A percentile compares a stretch with the other conserved stretches of the same genome.
phyloP scores from a whole-genome alignment of 345 rosid species.

The Geranium rotundifolium region DNA sequence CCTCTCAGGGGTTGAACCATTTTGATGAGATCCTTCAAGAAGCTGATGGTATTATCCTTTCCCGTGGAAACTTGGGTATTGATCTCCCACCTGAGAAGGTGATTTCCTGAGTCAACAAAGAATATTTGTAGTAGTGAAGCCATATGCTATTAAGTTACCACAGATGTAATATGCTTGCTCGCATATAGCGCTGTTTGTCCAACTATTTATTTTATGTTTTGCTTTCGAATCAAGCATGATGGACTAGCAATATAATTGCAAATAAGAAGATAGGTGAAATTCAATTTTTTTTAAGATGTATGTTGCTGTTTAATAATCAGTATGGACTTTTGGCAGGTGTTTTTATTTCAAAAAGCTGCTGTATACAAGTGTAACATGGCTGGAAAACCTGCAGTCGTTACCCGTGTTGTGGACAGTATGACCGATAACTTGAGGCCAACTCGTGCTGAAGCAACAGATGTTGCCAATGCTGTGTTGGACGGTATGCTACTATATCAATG shows the following conservation, averaged over 20 bases:
- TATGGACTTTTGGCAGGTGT: slow-evolving; percentile 47
- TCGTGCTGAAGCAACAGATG: slow-evolving; percentile 99
- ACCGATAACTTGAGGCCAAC: slow-evolving; percentile 89
- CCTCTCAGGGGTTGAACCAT: slow-evolving; percentile 68
- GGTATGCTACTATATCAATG: slow-evolving; percentile 30
- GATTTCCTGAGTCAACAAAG: slow-evolving; percentile 9
- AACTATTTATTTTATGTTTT: neutral
- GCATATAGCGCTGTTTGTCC: neutral
- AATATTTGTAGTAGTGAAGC: neutral
- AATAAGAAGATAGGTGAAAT: neutral
- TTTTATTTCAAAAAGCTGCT: slow-evolving; percentile 89
- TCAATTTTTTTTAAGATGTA: neutral
- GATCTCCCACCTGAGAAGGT: slow-evolving; percentile 99
- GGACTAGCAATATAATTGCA: neutral
- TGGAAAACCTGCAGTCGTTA: too few relatives aligned
- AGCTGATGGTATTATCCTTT: slow-evolving; percentile 97
- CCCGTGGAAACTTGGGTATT: slow-evolving; percentile 94
- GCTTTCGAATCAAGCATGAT: neutral
- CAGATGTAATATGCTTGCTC: too few relatives aligned
- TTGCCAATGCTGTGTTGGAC: slow-evolving; percentile 95
- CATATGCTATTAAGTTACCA: too few relatives aligned
- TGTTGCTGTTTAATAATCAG: slow-evolving; percentile 8
- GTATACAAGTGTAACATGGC: slow-evolving; percentile 96
- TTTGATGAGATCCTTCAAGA: slow-evolving; percentile 97
- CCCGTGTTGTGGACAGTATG: slow-evolving; percentile 99